Evolutionary conservation across 1,139 yeast genomes (phyloP), one percentile per base, ranked within the genome.

Genomic region (Diutina pseudorugosa): DNA sequence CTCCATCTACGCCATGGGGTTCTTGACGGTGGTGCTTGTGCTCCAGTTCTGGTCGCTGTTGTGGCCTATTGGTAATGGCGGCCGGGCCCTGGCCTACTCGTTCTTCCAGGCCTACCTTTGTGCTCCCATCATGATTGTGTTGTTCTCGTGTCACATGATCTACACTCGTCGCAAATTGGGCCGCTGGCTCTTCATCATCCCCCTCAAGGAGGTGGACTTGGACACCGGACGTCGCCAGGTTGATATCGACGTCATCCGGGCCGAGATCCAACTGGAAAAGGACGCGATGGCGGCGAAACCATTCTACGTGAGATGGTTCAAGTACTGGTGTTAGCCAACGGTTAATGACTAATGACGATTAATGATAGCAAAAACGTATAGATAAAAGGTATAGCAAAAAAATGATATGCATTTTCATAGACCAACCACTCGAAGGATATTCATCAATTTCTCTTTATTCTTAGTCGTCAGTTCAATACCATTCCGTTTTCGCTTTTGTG

Each of bases 191-290:
- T 72, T 72, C 55, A 75, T 72, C 42, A 72, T 72, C 58, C 75
- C 76, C 52, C 65, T 72, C 52, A 60, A 65, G 18, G 62, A 64
- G 53, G 74, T 70, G 42, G 75, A 74, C 49, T 76, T 74, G 57
- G 80, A 75, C 50, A 56, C 71, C 62, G 69, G 83, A 61, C 62
- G 50, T 33, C n/a, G 50, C 5, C 41, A 36, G 41, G n/a, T 21
- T 21, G 25, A 56, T 51, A 52, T 40, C 30, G 33, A 60, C 59
- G 54, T 62, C 60, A 54, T 71, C 14, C 57, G 58, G 14, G 55
- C 55, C 23, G 75, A 71, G 51, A 54, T 62, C 76, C 73, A 51
- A 63, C 65, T 56, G 63, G 72, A 56, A 61, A 77, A 56, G 66
- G 69, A 55, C 65, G 67, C 52, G 54, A 52, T 62, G 1, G 54